phyloP scores from a whole-genome alignment of 257 asterid species.

The Coffea canephora region DNA sequence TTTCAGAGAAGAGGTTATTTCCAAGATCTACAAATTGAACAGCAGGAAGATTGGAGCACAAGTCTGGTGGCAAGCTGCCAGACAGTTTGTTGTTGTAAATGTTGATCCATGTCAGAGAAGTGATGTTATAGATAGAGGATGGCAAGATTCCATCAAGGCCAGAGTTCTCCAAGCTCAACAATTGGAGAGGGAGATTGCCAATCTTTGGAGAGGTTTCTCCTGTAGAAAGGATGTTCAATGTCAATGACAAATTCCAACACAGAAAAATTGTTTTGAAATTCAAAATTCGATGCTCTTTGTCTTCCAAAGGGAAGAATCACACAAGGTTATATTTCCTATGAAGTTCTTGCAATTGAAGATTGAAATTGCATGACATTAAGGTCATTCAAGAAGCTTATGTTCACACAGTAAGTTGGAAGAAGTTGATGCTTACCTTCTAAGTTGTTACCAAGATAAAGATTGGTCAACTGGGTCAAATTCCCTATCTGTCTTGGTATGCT shows the following conservation, averaged over 20 bases:
- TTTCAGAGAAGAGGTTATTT: conserved; percentile 19
- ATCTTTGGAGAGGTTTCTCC: conserved; percentile 24
- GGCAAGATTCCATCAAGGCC: conserved; percentile 28
- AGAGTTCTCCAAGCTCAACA: conserved; percentile 19
- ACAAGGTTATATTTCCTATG: too few species aligned
- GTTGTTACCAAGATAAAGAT: conserved; percentile 29
- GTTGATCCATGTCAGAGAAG: conserved; percentile 18
- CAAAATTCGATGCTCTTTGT: too few species aligned
- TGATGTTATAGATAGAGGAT: conserved; percentile 21
- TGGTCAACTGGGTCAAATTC: conserved; percentile 26
- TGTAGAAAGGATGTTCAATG: conserved; percentile 10
- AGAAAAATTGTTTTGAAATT: too few species aligned
- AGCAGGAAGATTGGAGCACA: conserved; percentile 25
- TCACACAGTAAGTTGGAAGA: background rate
- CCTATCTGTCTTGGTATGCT: conserved; percentile 33
- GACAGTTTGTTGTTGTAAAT: conserved; percentile 22
- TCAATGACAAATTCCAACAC: background rate
- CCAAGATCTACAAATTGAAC: conserved; percentile 15
- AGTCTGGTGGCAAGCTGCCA: conserved; percentile 23
- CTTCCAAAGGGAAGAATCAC: too few species aligned
- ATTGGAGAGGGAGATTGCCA: conserved; percentile 20
- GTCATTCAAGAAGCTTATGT: background rate
- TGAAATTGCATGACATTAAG: too few species aligned
- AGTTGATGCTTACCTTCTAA: conserved; percentile 28
- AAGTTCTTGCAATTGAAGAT: too few species aligned